Percentiles rank a stretch among this genome's conserved stretches.
phyloP scores from a whole-genome alignment of 2,329 filamentous ascomycete genomes.

The Colletotrichum horii region DNA sequence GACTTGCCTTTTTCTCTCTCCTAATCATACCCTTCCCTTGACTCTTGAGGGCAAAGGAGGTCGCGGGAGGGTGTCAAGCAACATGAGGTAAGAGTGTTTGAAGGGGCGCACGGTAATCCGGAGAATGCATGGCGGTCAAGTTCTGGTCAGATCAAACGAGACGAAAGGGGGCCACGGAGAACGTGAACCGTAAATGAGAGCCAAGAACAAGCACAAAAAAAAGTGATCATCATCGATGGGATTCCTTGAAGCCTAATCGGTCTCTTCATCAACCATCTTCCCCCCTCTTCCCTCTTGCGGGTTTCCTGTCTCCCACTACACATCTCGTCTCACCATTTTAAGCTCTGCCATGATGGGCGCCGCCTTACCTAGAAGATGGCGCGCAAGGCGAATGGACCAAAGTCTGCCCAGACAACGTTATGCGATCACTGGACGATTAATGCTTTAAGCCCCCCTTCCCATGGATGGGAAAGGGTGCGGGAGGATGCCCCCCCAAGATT shows the following conservation, averaged over 20 bases:
- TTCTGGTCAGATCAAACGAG: neutral
- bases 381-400: neutral
- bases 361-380: neutral
- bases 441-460: neutral
- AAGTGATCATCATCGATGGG: neutral
- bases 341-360: conserved; percentile 2
- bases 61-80: neutral
- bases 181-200: neutral
- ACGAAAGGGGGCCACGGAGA: neutral
- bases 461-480: neutral
- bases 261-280: neutral
- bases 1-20: neutral
- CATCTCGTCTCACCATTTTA: conserved; percentile 4
- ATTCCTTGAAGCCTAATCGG: neutral
- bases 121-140: neutral
- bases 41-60: neutral
- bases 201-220: neutral
- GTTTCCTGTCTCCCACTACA: neutral
- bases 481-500: neutral
- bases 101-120: neutral
- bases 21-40: neutral
- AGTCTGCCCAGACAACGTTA: neutral
- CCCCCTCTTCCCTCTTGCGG: neutral
- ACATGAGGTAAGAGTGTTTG: neutral
- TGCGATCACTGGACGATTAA: conserved; percentile 4